These are phyloP conservation scores for Trifolium fragiferum DNA, from an alignment of 306 rosid genomes.

Conservation along the genomic window DNA sequence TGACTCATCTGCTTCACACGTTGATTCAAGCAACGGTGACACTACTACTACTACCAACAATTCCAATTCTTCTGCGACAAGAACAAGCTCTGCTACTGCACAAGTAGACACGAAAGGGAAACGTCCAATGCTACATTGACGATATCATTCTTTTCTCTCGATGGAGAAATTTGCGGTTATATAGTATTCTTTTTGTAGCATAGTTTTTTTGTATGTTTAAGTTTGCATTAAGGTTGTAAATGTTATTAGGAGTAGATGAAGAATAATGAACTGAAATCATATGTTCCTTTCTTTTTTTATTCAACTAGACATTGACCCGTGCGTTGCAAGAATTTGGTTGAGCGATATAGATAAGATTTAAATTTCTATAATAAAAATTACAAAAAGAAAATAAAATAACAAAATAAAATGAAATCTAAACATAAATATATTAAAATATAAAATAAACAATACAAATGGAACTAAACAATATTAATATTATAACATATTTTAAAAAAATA, in stretches of 20 bases:
- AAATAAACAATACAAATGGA: too few species aligned
- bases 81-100: slow-evolving; percentile 41
- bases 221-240: slow-evolving; percentile 11
- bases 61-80: slow-evolving; percentile 27
- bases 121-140: slow-evolving; percentile 50
- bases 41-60: background rate
- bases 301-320: too few species aligned
- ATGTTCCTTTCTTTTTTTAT: background rate
- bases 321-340: too few species aligned
- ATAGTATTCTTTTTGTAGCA: slow-evolving; percentile 6
- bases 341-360: too few species aligned
- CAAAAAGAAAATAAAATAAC: too few species aligned
- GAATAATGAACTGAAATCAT: background rate
- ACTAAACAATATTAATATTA: too few species aligned
- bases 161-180: background rate
- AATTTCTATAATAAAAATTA: too few species aligned
- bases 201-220: slow-evolving; percentile 1
- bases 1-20: slow-evolving; percentile 42
- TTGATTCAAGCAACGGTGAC: slow-evolving; percentile 48
- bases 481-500: too few species aligned
- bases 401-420: too few species aligned
- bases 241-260: background rate
- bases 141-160: background rate
- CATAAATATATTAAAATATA: too few species aligned
- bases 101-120: slow-evolving; percentile 58